Base-by-base conservation (phyloP, 129 eudicot species). In the Centrapalus pauciflorus region DNA sequence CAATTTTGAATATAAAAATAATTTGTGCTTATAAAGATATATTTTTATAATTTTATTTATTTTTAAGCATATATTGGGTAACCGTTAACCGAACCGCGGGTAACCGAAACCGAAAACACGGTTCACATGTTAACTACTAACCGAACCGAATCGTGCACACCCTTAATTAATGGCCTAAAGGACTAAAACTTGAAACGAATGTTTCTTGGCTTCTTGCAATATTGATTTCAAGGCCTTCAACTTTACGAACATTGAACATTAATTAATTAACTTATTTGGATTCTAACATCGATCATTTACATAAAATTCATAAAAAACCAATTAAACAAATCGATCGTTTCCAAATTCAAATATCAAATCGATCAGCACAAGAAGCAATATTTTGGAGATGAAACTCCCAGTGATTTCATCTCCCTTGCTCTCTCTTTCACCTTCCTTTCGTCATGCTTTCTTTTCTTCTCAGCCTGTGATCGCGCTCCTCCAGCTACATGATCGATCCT, bases 401-500 rank as follows among this genome's bases (percentile, higher is more conserved):
- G 82, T 66, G 85, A 74, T 75, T 73, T 82, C 75, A 84, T 81
- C 73, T 80, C 84, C 23, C 76, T 80, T 58, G 95, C 86, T 74
- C 73, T 68, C 57, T 84, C 81, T 79, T 84, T 82, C 5, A 82
- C 78, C 69, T 69, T 52, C 33, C 54, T 62, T 67, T 90, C 88
- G 8, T 86, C 87, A 3, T 80, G 61, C 72, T 28, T 82, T 72
- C 66, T 80, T 50, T 80, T 90, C 50, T 84, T 84, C 64, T 83
- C 89, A 0, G 71, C 58, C 19, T 86, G 95, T 32, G 74, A 64
- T 54, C 76, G 75, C 32, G 95, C 95, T 67, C 85, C 95, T 48
- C 60, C 64, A 4, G 89, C 87, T 11, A 90, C 79, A 58, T 70
- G 77, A 68, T 86, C 87, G 11, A 90, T 90, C 63, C 81, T 79